Conservation (phyloP, 148 eudicot species). For the Gaultheria prostrata region DNA sequence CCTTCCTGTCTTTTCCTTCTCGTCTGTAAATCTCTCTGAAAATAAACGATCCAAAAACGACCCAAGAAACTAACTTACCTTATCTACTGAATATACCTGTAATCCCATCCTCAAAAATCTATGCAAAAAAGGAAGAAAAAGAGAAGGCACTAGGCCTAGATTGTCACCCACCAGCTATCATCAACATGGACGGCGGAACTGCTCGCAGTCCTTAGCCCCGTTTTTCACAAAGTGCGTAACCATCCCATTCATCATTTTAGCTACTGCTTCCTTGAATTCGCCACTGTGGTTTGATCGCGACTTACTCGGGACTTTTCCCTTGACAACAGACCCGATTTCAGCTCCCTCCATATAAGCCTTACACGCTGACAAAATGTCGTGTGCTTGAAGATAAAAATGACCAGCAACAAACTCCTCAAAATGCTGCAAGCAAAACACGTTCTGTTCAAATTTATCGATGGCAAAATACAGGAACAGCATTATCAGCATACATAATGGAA, state of each 20-base stretch:
- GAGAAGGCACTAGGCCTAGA: not conserved
- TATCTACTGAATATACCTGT: not conserved
- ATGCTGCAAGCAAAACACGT: conserved; percentile 47
- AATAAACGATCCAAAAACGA: not conserved
- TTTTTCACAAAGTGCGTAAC: conserved; percentile 39
- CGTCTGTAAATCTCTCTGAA: not conserved
- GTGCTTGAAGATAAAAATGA: conserved; percentile 56
- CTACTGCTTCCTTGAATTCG: conserved; percentile 23
- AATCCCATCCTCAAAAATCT: not conserved
- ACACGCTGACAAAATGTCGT: conserved; percentile 62
- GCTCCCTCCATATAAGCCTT: conserved; percentile 66
- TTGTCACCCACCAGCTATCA: not conserved
- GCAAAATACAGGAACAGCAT: not conserved
- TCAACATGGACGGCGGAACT: conserved; percentile 34
- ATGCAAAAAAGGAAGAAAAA: not conserved
- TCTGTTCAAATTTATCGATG: no score
- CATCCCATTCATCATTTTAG: conserved; percentile 39
- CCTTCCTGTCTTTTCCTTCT: not conserved
- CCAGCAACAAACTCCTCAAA: conserved; percentile 71
- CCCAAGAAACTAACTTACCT: not conserved
- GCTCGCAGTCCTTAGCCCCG: conserved; percentile 53
- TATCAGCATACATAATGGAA: not conserved
- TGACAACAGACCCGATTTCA: conserved; percentile 39
- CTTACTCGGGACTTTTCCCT: not conserved
- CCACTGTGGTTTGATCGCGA: not conserved